Evolutionary conservation across 2,329 filamentous ascomycete species (phyloP), one percentile per base, ranked within the genome.

Genomic region (Fusarium decemcellulare): DNA sequence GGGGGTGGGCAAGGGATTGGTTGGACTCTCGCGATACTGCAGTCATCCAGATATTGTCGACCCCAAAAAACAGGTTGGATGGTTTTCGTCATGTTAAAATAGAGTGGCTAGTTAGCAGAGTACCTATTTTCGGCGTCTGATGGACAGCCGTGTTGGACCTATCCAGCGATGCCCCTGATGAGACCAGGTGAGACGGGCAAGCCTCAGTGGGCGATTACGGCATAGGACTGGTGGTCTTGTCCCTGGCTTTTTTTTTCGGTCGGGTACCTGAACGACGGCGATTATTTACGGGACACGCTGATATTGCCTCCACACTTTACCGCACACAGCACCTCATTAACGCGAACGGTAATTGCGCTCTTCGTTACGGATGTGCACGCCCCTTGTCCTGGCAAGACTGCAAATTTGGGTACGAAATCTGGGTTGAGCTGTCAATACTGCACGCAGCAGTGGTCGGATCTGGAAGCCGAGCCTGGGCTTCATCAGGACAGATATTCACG

Each of bases 191-290:
- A 58, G 44, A 58, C 54, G 44, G 44, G 43, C 37, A 50, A 47
- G 54, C 54, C 54, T 58, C 54, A 58, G 44, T 50, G 54, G 54
- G 40, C 10, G 44, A 58, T 42, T 34, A 43, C 36, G 51, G 50
- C 58, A 56, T 61, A 36, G 34, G 58, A 18, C 40, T 37, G 32
- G 32, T 43, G 32, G 48, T 44, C 52, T 56, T 61, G 34, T 55
- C 50, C 57, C 53, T 68, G 63, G 65, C n/a, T 16, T 30, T 36
- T 60, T 52, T 52, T 34, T 67, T 51, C 56, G 55, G 61, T 50
- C 64, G 51, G 64, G 64, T 55, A 63, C 59, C 42, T 65, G 48
- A 40, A 23, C 37, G 36, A 59, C 51, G 40, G 40, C 15, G 23
- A 40, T 32, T 43, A 32, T 23, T 56, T 27, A 37, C 43, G 30